phyloP scores from a whole-genome alignment of 2,329 filamentous ascomycete species.

The Fusarium tuaranense region DNA sequence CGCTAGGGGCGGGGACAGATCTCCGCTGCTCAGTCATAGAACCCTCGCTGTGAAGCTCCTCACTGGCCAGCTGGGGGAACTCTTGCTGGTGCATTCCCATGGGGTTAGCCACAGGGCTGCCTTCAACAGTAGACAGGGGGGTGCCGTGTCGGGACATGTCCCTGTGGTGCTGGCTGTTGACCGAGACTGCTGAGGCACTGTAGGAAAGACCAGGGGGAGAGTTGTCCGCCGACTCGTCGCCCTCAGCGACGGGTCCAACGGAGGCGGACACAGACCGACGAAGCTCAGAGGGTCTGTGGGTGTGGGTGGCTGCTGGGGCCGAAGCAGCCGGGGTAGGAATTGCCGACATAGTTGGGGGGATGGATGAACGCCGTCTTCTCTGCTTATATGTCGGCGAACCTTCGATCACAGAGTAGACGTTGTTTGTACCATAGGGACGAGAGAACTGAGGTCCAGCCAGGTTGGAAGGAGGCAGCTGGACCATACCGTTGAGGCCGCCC shows the following conservation, averaged over 20 bases:
- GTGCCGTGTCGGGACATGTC: conserved; percentile 92
- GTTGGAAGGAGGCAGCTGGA: conserved; percentile 89
- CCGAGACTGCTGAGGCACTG: conserved; percentile 75
- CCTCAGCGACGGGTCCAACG: conserved; percentile 83
- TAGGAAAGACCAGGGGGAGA: conserved; percentile 83
- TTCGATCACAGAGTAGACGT: conserved; percentile 95
- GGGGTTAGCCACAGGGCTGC: conserved; percentile 80
- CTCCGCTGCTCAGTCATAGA: conserved; percentile 65
- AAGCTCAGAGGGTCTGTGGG: conserved; percentile 88
- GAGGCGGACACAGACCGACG: conserved; percentile 91
- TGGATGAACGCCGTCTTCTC: conserved; percentile 90
- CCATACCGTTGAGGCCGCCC: conserved; percentile 85
- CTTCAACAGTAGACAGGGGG: conserved; percentile 86
- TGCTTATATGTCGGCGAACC: conserved; percentile 99
- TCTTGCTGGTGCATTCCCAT: conserved; percentile 81
- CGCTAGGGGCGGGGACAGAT: conserved; percentile 77
- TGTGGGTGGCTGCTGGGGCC: conserved; percentile 72
- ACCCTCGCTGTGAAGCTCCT: conserved; percentile 70
- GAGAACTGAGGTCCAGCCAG: conserved; percentile 84
- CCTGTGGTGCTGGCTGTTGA: conserved; percentile 76
- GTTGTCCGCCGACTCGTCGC: conserved; percentile 81
- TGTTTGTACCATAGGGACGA: conserved; percentile 77
- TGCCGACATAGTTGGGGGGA: conserved; percentile 80
- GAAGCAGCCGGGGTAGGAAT: conserved; percentile 76
- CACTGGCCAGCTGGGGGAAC: conserved; percentile 71